Evolutionary conservation across 441 rosid species (phyloP).

Genomic region (Bocquillonia castaneifolia): DNA sequence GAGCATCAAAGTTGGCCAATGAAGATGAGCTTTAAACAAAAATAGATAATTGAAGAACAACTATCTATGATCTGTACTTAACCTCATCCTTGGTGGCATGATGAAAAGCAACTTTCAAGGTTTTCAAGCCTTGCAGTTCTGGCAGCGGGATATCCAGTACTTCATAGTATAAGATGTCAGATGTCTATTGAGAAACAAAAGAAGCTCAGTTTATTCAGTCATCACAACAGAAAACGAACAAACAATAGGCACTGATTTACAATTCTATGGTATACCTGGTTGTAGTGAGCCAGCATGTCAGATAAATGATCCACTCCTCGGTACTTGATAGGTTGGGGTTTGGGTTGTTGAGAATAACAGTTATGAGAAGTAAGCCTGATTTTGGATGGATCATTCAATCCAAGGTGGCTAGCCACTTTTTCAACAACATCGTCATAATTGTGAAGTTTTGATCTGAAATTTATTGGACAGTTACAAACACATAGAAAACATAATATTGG

Average conservation of each 20-base stretch:
- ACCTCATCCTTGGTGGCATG: constrained; percentile 88
- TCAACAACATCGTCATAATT: constrained; percentile 87
- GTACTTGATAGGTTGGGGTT: constrained; percentile 87
- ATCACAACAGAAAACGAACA: constrained; percentile 9
- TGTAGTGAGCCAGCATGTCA: constrained; percentile 90
- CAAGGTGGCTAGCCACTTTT: constrained; percentile 72
- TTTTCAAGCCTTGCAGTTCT: constrained; percentile 88
- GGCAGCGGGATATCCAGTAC: constrained; percentile 96
- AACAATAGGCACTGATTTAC: not conserved
- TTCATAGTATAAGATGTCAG: constrained; percentile 90
- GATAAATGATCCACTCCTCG: constrained; percentile 80
- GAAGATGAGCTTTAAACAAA: not conserved
- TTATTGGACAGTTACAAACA: not conserved
- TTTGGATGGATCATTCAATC: constrained; percentile 85
- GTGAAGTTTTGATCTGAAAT: constrained; percentile 76
- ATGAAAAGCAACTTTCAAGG: constrained; percentile 83
- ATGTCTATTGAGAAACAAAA: constrained; percentile 47
- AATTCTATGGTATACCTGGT: constrained; percentile 55
- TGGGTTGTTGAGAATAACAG: constrained; percentile 98
- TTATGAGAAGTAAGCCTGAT: constrained; percentile 95
- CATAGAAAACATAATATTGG: not conserved
- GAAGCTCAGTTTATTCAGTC: constrained; percentile 18
- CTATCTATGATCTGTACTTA: constrained; percentile 7
- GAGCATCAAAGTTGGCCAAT: not conserved
- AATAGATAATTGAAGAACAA: not conserved